Evolutionary conservation across 176 grass and related monocot species (phyloP), one percentile per base, ranked within the genome.

Genomic region (Zoysia pacifica): DNA sequence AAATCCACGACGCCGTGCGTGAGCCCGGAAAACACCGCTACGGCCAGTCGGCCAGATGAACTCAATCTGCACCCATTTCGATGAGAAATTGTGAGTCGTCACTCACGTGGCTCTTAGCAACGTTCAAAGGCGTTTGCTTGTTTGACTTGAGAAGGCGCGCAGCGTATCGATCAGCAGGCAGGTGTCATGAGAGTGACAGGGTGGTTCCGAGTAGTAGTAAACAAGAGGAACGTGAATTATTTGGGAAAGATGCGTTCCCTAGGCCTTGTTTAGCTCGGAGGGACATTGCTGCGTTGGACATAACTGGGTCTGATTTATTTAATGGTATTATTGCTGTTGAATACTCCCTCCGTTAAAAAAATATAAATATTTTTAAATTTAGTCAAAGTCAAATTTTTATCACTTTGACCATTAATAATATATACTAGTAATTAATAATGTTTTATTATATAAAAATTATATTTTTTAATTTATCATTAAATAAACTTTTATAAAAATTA

Each of bases 171-270:
- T 75, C 20, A 45, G 62, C 63, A 20, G 8, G 39, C n/a, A 20
- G n/a, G 54, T 54, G 62, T 42, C 85, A 83, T 77, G 75, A 83
- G 13, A 74, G 62, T 79, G 86, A 80, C 69, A 69, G 74, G 73
- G 18, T 42, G 9, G 44, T 58, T 9, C 18, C 19, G 74, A 63
- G 41, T 2, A 9, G 38, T 7, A 5, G 4, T 59, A 69, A 61
- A 3, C 36, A 36, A 6, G n/a, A 63, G 49, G n/a, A 19, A 2
- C 7, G 7, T 4, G 19, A 75, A 78, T 85, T 71, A 71, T 85
- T 65, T 75, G 66, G 10, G 67, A 14, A 38, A 44, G 44, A 71
- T 64, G 55, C 66, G 38, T 43, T 53, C 15, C 18, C 19, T 28
- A 38, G 39, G 66, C 9, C 10, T 72, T 78, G 66, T 78, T 70